phyloP scores from a whole-genome alignment of 768 basidiomycete species.

The Phylloporus arenicola region DNA sequence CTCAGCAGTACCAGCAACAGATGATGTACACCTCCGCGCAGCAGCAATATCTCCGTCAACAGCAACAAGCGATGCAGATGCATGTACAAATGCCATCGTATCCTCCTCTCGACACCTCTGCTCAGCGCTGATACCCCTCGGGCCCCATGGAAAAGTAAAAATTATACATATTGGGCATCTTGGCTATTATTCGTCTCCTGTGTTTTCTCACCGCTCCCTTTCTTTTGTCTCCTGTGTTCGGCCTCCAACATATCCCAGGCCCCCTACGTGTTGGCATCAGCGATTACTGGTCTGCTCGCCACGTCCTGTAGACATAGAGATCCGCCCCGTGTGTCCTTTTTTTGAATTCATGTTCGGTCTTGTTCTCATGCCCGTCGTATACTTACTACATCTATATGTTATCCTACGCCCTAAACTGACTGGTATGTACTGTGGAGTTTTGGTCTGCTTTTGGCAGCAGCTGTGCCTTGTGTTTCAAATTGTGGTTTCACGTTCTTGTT shows the following conservation, averaged over 20 bases:
- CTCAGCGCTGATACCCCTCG: conserved; percentile 2
- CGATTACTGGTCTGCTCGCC: conserved; percentile 6
- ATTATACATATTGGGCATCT: conserved; percentile 33
- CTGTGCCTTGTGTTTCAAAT: too few relatives aligned
- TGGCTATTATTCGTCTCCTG: conserved; percentile 22
- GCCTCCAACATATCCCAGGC: conserved; percentile 33
- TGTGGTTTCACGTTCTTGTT: too few relatives aligned
- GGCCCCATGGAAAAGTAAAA: conserved; percentile 28
- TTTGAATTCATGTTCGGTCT: too few relatives aligned
- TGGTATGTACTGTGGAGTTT: too few relatives aligned
- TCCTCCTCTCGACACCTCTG: conserved; percentile 9
- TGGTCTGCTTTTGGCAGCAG: too few relatives aligned
- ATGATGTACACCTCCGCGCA: conserved; percentile 34
- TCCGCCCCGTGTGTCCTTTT: too few relatives aligned
- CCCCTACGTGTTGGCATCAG: conserved; percentile 10
- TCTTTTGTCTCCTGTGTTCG: conserved; percentile 12
- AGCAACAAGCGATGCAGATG: conserved; percentile 30
- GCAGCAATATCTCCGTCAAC: conserved; percentile 35
- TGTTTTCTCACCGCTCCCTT: conserved; percentile 1
- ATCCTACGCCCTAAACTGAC: too few relatives aligned
- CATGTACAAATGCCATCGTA: conserved; percentile 25
- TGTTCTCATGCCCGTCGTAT: too few relatives aligned
- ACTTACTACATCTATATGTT: too few relatives aligned
- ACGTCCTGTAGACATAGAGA: too few relatives aligned
- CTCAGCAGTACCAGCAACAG: conserved; percentile 34